phyloP scores from a whole-genome alignment of 2,329 filamentous ascomycete species.

The Stenocarpella maydis region DNA sequence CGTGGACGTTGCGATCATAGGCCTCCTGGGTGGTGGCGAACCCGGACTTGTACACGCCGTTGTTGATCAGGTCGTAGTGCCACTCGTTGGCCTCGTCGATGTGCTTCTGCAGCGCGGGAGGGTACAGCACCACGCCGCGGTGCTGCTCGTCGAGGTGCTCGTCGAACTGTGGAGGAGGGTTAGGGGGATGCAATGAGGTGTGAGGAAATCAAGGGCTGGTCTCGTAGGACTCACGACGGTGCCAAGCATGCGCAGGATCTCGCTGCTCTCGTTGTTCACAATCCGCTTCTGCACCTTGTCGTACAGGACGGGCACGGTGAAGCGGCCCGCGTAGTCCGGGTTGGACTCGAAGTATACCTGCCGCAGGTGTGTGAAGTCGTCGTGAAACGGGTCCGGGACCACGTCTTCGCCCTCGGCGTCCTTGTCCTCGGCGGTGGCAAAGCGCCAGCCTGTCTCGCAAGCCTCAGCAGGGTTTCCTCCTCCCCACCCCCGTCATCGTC shows the following conservation, averaged over 20 bases:
- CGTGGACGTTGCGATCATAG: conserved; percentile 76
- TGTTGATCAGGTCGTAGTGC: conserved; percentile 80
- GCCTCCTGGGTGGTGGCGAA: conserved; percentile 86
- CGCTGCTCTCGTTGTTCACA: conserved; percentile 90
- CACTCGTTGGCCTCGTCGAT: conserved; percentile 84
- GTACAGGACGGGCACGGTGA: conserved; percentile 88
- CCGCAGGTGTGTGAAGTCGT: conserved; percentile 72
- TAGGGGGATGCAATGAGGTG: background rate
- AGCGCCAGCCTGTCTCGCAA: conserved; percentile 76
- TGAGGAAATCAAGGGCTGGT: background rate
- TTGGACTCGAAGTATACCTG: conserved; percentile 83
- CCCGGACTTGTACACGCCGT: conserved; percentile 78
- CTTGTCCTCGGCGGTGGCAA: conserved; percentile 69
- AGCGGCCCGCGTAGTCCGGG: conserved; percentile 76
- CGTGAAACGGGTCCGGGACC: conserved; percentile 73
- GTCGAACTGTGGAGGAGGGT: conserved; percentile 66
- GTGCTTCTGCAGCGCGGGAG: conserved; percentile 64
- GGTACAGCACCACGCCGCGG: conserved; percentile 72
- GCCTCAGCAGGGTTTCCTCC: background rate
- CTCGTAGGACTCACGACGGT: conserved; percentile 61
- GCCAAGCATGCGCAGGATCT: conserved; percentile 92
- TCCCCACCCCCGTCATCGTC: background rate
- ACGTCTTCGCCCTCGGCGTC: conserved; percentile 68
- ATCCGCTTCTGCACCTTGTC: conserved; percentile 79
- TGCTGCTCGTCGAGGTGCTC: conserved; percentile 68